Conservation (phyloP, 1,139 yeast genomes). For the Zygosaccharomyces sapae region DNA sequence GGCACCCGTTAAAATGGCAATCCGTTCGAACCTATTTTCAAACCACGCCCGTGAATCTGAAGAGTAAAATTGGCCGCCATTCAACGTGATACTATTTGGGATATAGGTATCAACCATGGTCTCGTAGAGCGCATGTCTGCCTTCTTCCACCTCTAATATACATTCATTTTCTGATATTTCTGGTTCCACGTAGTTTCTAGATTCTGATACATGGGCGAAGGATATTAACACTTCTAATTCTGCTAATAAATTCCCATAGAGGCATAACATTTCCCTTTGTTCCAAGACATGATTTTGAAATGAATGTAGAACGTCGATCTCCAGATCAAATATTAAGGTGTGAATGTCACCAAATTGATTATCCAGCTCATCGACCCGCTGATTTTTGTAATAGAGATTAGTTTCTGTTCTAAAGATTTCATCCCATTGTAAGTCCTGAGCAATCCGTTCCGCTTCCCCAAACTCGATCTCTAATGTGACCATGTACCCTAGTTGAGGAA, state of each 20-base stretch:
- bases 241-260: slow-evolving; percentile 30
- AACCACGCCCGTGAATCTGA: slow-evolving; percentile 6
- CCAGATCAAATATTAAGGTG: slow-evolving; percentile 40
- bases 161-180: slow-evolving; percentile 31
- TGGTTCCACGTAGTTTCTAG: slow-evolving; percentile 40
- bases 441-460: slow-evolving; percentile 13
- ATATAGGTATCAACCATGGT: slow-evolving; percentile 37
- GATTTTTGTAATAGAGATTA: slow-evolving; percentile 39
- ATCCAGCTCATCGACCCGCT: slow-evolving; percentile 37
- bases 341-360: slow-evolving; percentile 43
- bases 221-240: slow-evolving; percentile 42
- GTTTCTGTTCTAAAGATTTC: slow-evolving; percentile 41
- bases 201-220: slow-evolving; percentile 38
- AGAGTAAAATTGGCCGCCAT: slow-evolving; percentile 18
- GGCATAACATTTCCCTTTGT: slow-evolving; percentile 19
- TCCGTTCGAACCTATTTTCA: slow-evolving; percentile 12
- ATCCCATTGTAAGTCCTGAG: slow-evolving; percentile 33
- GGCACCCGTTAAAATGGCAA: slow-evolving; percentile 45
- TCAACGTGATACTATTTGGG: slow-evolving; percentile 38
- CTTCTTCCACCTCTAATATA: slow-evolving; percentile 24
- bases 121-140: slow-evolving; percentile 45
- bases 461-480: slow-evolving; percentile 27
- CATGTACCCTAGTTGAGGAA: slow-evolving; percentile 46
- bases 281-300: slow-evolving; percentile 35
- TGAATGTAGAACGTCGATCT: slow-evolving; percentile 41